A percentile compares a stretch with the other conserved stretches of the same genome.
phyloP scores from a whole-genome alignment of 2,329 filamentous ascomycete species.

The Penicillium sp. region DNA sequence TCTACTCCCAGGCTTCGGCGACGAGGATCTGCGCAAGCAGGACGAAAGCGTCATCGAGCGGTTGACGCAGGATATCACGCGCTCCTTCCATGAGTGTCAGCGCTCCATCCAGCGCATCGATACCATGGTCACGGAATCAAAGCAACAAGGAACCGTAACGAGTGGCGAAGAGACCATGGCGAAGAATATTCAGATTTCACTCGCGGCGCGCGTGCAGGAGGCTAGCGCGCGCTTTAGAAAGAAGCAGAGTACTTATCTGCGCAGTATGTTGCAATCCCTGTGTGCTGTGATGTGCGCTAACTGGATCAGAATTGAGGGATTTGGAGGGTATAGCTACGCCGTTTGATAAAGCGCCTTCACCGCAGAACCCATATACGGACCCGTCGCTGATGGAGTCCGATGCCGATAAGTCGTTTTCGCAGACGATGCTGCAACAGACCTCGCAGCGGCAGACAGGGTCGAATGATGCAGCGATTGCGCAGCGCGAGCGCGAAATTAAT shows the following conservation, averaged over 20 bases:
- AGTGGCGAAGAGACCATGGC: constrained; percentile 93
- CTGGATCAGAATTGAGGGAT: constrained; percentile 67
- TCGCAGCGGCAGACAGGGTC: constrained; percentile 58
- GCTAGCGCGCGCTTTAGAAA: constrained; percentile 91
- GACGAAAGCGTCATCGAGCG: constrained; percentile 90
- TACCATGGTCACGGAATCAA: constrained; percentile 79
- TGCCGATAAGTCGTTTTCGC: constrained; percentile 87
- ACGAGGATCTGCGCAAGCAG: constrained; percentile 81
- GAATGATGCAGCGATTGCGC: constrained; percentile 82
- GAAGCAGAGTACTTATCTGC: constrained; percentile 95
- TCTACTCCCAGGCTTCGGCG: constrained; percentile 92
- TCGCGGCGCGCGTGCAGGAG: constrained; percentile 86
- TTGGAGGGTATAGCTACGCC: constrained; percentile 64
- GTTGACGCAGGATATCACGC: constrained; percentile 87
- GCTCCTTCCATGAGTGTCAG: constrained; percentile 86
- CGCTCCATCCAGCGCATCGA: constrained; percentile 85
- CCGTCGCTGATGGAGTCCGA: constrained; percentile 92
- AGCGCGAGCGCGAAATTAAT: constrained; percentile 94
- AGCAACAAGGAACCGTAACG: constrained; percentile 68
- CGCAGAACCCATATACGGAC: constrained; percentile 71
- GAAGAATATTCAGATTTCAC: constrained; percentile 88
- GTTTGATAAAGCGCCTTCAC: constrained; percentile 53
- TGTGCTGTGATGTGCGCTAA: background rate
- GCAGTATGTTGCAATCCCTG: constrained; percentile 63
- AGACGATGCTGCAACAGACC: constrained; percentile 82